Evolutionary conservation across 345 rosid species (phyloP).

Genomic region (Citrus trifoliata): DNA sequence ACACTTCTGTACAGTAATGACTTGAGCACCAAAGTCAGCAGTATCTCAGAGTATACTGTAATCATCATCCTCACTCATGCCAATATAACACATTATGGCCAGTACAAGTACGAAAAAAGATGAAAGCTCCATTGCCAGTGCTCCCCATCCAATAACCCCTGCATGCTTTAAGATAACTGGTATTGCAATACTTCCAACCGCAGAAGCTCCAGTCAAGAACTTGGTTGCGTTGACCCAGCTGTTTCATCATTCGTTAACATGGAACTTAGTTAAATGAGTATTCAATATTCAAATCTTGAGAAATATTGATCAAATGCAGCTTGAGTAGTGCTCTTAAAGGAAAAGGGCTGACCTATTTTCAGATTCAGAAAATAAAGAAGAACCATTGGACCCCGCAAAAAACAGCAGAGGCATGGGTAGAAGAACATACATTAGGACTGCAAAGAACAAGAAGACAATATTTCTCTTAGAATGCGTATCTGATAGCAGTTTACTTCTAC

Average conservation of each 20-base stretch:
- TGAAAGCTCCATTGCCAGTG: slow-evolving; percentile 76
- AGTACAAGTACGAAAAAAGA: slow-evolving; percentile 67
- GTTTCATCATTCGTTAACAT: slow-evolving; percentile 12
- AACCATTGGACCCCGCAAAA: slow-evolving; percentile 72
- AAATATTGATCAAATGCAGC: not conserved
- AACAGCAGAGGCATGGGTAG: slow-evolving; percentile 95
- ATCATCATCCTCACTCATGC: slow-evolving; percentile 41
- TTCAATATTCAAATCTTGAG: not conserved
- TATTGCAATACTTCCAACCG: slow-evolving; percentile 89
- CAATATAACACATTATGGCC: slow-evolving; percentile 69
- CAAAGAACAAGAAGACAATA: slow-evolving; percentile 15
- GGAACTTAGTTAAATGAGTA: not conserved
- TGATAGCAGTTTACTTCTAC: not conserved
- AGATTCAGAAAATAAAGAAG: slow-evolving; percentile 62
- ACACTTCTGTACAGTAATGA: slow-evolving; percentile 3
- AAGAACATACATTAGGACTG: slow-evolving; percentile 89
- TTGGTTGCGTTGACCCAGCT: slow-evolving; percentile 95
- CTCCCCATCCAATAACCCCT: slow-evolving; percentile 94
- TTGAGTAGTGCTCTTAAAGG: not conserved
- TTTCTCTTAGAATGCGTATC: not conserved
- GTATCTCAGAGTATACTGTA: slow-evolving; percentile 48
- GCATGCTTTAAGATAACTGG: slow-evolving; percentile 90
- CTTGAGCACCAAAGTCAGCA: not conserved
- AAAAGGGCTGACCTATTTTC: slow-evolving; percentile 41
- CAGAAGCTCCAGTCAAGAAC: slow-evolving; percentile 91